Evolutionary conservation across 1,284 basidiomycete genomes (phyloP).

Genomic region (Flammula alnicola): DNA sequence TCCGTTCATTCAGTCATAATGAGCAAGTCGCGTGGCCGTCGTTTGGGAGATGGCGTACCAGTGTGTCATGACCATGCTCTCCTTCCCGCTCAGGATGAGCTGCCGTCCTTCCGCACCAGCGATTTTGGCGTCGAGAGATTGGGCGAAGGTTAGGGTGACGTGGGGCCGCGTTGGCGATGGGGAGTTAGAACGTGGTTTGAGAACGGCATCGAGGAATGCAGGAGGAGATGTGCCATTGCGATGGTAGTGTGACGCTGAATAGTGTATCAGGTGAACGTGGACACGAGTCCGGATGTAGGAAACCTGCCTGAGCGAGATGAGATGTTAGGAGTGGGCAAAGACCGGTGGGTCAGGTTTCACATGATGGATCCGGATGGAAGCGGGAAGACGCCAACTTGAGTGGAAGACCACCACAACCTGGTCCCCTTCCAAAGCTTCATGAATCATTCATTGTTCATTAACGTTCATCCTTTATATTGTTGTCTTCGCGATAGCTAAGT

Average conservation of each 20-base stretch:
- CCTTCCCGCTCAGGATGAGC: constrained; percentile 81
- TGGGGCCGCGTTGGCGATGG: constrained; percentile 44
- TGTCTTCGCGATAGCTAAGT: no score
- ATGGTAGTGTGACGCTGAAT: neutral
- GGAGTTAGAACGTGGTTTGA: constrained; percentile 2
- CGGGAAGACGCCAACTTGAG: no score
- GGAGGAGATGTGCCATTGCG: constrained; percentile 3
- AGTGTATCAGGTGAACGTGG: neutral
- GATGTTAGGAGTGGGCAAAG: no score
- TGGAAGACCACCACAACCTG: no score
- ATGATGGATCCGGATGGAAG: no score
- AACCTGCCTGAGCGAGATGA: no score
- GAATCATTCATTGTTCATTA: no score
- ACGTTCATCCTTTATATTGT: no score
- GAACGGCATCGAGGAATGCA: constrained; percentile 9
- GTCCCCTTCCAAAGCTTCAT: no score
- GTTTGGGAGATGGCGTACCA: constrained; percentile 57
- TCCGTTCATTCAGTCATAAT: no score
- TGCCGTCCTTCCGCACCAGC: constrained; percentile 78
- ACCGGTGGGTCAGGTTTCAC: no score
- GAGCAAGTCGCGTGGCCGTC: constrained; percentile 1
- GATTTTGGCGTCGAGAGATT: constrained; percentile 93
- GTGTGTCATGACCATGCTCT: constrained; percentile 96
- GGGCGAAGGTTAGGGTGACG: constrained; percentile 93
- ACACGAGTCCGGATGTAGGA: neutral